These are phyloP conservation scores for Aureobasidium namibiae DNA, from an alignment of 2,329 filamentous ascomycete genomes.

Conservation along the genomic window DNA sequence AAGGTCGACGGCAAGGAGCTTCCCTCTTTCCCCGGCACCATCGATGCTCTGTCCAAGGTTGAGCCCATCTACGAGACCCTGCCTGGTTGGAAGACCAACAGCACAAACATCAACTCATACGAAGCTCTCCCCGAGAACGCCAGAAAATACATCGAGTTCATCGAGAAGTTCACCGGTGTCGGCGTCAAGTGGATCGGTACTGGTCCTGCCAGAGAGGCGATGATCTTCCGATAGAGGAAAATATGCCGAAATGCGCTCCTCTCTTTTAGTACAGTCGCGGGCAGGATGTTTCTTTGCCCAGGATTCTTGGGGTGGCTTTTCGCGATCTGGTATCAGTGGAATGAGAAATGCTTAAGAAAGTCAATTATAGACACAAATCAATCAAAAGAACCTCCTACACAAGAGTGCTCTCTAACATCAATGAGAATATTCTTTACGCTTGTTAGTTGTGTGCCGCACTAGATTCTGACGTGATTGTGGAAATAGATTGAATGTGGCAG, in stretches of 20 bases:
- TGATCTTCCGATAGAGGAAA: constrained; percentile 39
- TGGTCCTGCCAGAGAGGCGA: constrained; percentile 56
- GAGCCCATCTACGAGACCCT: constrained; percentile 62
- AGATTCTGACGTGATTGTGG: background rate
- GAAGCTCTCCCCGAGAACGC: constrained; percentile 57
- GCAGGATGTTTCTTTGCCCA: background rate
- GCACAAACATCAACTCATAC: constrained; percentile 51
- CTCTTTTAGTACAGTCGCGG: background rate
- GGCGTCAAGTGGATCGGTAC: constrained; percentile 59
- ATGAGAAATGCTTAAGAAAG: constrained; percentile 4
- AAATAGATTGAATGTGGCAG: background rate
- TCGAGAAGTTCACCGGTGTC: constrained; percentile 58
- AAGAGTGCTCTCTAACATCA: background rate
- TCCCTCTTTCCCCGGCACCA: constrained; percentile 58
- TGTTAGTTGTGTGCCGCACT: background rate
- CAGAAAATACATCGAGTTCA: constrained; percentile 57
- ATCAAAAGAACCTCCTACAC: background rate
- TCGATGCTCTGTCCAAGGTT: constrained; percentile 48
- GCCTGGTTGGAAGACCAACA: constrained; percentile 60
- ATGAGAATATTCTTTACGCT: background rate
- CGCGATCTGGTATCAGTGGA: constrained; percentile 6
- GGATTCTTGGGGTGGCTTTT: background rate
- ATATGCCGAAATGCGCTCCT: background rate
- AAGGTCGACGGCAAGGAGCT: constrained; percentile 47
- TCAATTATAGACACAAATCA: background rate